Percentiles rank a stretch among this genome's conserved stretches.
phyloP scores from a whole-genome alignment of 345 rosid species.

The Aquilaria malaccensis region DNA sequence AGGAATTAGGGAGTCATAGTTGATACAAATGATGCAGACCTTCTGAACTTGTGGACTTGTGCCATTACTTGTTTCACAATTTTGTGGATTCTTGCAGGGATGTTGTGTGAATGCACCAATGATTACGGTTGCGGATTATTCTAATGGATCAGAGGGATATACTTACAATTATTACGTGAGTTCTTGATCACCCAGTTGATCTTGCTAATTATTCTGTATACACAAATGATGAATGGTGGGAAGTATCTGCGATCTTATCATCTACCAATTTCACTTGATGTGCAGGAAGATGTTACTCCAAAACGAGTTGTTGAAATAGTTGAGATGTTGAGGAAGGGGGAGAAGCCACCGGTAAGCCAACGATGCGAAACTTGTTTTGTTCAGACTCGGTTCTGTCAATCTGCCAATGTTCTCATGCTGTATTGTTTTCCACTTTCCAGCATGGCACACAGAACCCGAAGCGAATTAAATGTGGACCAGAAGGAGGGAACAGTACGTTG shows the following conservation, averaged over 20 bases:
- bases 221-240: background rate
- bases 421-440: constrained; percentile 29
- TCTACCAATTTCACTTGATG: constrained; percentile 16
- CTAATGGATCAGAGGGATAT: constrained; percentile 93
- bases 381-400: background rate
- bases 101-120: constrained; percentile 98
- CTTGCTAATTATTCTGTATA: constrained; percentile 5
- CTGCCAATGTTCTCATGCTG: background rate
- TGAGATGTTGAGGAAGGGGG: constrained; percentile 81
- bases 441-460: constrained; percentile 90
- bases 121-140: constrained; percentile 96
- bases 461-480: constrained; percentile 84
- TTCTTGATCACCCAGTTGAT: constrained; percentile 10
- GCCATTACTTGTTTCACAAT: constrained; percentile 7
- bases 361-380: background rate
- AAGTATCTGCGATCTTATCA: constrained; percentile 1
- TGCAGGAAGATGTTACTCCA: constrained; percentile 95
- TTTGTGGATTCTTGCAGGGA: constrained; percentile 49
- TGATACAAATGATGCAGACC: background rate
- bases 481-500: constrained; percentile 89
- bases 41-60: background rate
- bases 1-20: background rate
- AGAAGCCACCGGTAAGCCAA: constrained; percentile 74
- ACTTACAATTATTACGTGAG: constrained; percentile 88
- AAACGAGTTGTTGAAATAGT: constrained; percentile 85